phyloP scores from a whole-genome alignment of 768 basidiomycete species.

The Collybiopsis luxurians region DNA sequence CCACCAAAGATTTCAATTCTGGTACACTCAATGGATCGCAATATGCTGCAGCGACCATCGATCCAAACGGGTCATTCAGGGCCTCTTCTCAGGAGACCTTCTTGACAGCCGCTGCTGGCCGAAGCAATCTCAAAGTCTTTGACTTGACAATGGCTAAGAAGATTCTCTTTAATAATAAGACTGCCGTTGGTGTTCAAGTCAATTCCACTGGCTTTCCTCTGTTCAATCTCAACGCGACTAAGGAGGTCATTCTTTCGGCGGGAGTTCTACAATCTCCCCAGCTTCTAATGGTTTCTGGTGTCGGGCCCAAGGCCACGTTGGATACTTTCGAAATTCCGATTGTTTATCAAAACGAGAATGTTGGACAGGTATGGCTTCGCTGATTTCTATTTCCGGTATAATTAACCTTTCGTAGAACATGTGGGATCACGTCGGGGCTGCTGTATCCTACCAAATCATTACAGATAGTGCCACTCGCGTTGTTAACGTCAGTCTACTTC shows the following conservation, averaged over 20 bases:
- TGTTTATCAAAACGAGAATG: not conserved
- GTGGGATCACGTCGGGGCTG: not conserved
- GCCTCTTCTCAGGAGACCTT: not conserved
- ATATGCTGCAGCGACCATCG: not conserved
- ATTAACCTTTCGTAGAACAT: not conserved
- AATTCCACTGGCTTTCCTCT: not conserved
- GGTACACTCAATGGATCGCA: not conserved
- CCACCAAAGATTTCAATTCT: not conserved
- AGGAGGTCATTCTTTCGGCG: slow-evolving; percentile 28
- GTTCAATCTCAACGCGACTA: slow-evolving; percentile 14
- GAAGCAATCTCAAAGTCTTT: not conserved
- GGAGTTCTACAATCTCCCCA: slow-evolving; percentile 25
- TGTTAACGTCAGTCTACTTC: not conserved
- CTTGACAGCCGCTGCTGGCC: not conserved
- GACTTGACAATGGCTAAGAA: not conserved
- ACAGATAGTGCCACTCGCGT: not conserved
- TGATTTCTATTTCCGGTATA: not conserved
- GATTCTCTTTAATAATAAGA: not conserved
- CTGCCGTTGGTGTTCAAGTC: not conserved
- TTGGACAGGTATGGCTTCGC: not conserved
- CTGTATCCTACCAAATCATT: not conserved
- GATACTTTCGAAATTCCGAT: not conserved
- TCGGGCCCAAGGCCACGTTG: slow-evolving; percentile 16
- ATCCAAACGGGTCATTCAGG: not conserved
- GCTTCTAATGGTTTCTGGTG: slow-evolving; percentile 23